phyloP scores from a whole-genome alignment of 345 rosid genomes.

The Citrus australasica region DNA sequence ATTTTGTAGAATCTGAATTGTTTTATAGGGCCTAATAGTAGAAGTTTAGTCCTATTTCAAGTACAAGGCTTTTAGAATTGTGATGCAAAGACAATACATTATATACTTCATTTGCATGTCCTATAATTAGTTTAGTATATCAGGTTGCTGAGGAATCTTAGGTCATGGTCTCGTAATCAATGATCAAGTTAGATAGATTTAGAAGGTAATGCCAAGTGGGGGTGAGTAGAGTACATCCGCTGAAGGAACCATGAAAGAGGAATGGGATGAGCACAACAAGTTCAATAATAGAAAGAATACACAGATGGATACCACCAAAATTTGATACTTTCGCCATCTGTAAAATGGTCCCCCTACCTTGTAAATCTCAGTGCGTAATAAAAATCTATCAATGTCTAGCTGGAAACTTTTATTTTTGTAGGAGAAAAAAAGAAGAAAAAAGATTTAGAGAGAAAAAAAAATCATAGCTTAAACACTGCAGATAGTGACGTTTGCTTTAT shows the following conservation, averaged over 20 bases:
- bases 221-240: slow-evolving; percentile 24
- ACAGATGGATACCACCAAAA: slow-evolving; percentile 32
- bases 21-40: background rate
- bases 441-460: background rate
- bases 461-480: slow-evolving; percentile 8
- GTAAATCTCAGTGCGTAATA: slow-evolving; percentile 29
- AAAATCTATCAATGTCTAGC: slow-evolving; percentile 33
- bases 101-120: slow-evolving; percentile 13
- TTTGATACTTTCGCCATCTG: slow-evolving; percentile 36
- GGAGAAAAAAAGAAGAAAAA: background rate
- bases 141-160: slow-evolving; percentile 12
- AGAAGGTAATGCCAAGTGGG: slow-evolving; percentile 25
- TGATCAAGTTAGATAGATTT: slow-evolving; percentile 16
- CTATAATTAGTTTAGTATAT: slow-evolving; percentile 11
- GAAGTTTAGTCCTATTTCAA: background rate
- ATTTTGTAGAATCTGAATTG: background rate
- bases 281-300: slow-evolving; percentile 38
- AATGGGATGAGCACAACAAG: slow-evolving; percentile 19
- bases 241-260: slow-evolving; percentile 25
- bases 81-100: background rate
- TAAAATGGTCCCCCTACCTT: slow-evolving; percentile 42
- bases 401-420: slow-evolving; percentile 28
- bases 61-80: background rate
- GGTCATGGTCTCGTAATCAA: slow-evolving; percentile 13
- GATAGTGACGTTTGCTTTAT: slow-evolving; percentile 23